These are phyloP conservation scores for Erodium trifolium DNA, from an alignment of 441 rosid species.

Conservation along the genomic window DNA sequence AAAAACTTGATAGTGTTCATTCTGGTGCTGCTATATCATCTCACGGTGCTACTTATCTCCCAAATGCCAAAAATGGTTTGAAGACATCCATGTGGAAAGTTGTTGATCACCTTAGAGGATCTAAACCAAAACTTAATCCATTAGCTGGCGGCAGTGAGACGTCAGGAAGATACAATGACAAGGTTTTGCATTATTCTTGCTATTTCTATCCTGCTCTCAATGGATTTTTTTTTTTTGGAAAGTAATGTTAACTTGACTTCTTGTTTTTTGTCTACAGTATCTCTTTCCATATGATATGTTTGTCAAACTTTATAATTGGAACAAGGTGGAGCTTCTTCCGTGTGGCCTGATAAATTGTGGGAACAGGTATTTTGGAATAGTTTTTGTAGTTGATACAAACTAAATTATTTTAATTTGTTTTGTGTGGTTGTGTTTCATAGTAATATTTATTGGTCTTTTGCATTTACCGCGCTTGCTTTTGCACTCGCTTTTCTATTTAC, in stretches of 20 bases:
- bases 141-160: slow-evolving; percentile 27
- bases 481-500: not conserved
- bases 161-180: slow-evolving; percentile 44
- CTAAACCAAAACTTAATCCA: slow-evolving; percentile 32
- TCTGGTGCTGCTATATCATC: slow-evolving; percentile 25
- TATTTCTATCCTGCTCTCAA: slow-evolving; percentile 1
- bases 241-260: slow-evolving; percentile 1
- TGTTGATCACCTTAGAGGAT: slow-evolving; percentile 63
- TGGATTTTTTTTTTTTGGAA: not conserved
- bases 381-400: not conserved
- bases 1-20: slow-evolving; percentile 31
- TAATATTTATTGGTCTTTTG: not conserved
- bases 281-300: slow-evolving; percentile 67
- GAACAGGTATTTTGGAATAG: slow-evolving; percentile 47
- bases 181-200: slow-evolving; percentile 39
- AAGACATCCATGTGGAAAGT: slow-evolving; percentile 62
- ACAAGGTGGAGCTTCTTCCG: slow-evolving; percentile 61
- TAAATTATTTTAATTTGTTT: not conserved
- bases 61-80: slow-evolving; percentile 41
- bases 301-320: slow-evolving; percentile 54
- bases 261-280: slow-evolving; percentile 39
- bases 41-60: slow-evolving; percentile 22
- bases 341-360: slow-evolving; percentile 85
- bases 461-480: not conserved
- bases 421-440: not conserved